Percentiles rank a stretch among this genome's conserved stretches.
Evolutionary conservation across 2,329 filamentous ascomycete genomes (phyloP).

Genomic region (Cytospora mali): DNA sequence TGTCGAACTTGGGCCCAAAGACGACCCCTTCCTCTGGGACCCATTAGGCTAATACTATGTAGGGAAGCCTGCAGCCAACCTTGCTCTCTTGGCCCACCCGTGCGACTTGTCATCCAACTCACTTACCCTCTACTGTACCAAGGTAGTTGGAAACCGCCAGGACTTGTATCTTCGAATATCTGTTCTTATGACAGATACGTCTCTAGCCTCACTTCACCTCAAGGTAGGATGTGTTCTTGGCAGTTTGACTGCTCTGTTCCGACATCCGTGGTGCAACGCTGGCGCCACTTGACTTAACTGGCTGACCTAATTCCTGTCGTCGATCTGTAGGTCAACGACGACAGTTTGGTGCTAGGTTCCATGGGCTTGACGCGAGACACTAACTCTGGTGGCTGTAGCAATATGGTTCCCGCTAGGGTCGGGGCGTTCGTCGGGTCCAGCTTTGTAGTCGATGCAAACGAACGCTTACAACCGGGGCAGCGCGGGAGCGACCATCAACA

Average conservation of each 20-base stretch:
- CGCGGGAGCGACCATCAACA: constrained; percentile 9
- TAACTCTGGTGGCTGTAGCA: not conserved
- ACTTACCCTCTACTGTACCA: constrained; percentile 12
- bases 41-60: constrained; percentile 6
- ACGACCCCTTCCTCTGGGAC: not conserved
- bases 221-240: constrained; percentile 8
- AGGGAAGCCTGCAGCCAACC: constrained; percentile 16
- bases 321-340: not conserved
- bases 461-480: not conserved
- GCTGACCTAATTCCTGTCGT: not conserved
- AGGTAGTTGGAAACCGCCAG: constrained; percentile 8
- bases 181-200: constrained; percentile 10
- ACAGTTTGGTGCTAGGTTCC: not conserved
- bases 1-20: constrained; percentile 15
- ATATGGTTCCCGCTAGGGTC: constrained; percentile 15
- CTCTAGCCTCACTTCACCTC: constrained; percentile 3
- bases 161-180: constrained; percentile 11
- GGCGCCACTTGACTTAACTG: not conserved
- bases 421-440: constrained; percentile 22
- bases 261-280: not conserved
- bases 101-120: constrained; percentile 7
- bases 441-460: constrained; percentile 15
- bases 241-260: not conserved
- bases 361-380: constrained; percentile 1
- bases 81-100: not conserved